Evolutionary conservation across 2,329 filamentous ascomycete species (phyloP), one percentile per base, ranked within the genome.

Genomic region (Xenosphaeropsis pyriputrescens): DNA sequence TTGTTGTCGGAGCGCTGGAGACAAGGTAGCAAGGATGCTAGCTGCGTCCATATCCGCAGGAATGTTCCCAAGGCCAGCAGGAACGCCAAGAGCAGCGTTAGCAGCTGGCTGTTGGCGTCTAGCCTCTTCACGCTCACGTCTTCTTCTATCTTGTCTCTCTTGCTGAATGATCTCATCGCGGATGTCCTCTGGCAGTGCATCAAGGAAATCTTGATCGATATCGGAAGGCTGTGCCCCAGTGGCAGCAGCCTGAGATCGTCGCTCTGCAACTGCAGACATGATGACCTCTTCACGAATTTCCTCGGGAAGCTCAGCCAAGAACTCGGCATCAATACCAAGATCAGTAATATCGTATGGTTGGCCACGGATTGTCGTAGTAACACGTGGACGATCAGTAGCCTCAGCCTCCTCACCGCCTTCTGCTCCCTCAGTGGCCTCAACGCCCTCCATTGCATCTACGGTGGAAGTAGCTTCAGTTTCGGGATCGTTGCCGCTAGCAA

Each of bases 231-330:
- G 78, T 42, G 88, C 83, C 14, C 75, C 72, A 18, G 72, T 69
- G 39, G 70, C 75, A 60, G 64, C 72, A 32, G 85, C 84, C 56
- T 91, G 76, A 6, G 81, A 81, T 44, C 89, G 77, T 47, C 89
- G 75, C 46, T 85, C 78, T 37, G 83, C 85, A 45, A 94, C 73
- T 41, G 93, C 86, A 44, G 88, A 79, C 56, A 93, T 85, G 46
- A 98, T 84, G 35, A 98, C 91, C 55, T 98, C 91, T 57, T 96
- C 89, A 34, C 91, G 74, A 53, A 96, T 78, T 43, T 98, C 93
- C 49, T 98, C 91, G 0, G 91, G 91, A n/a, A 98, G 64, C n/a
- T 89, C 93, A 41, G 91, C 85, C 6, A 98, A 73, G 58, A 95
- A 98, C 40, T 93, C 88, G 13, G 82, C 74, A 54, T 98, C 91